phyloP scores from a whole-genome alignment of 495 filamentous ascomycete species.

The Hyaloscypha variabilis region DNA sequence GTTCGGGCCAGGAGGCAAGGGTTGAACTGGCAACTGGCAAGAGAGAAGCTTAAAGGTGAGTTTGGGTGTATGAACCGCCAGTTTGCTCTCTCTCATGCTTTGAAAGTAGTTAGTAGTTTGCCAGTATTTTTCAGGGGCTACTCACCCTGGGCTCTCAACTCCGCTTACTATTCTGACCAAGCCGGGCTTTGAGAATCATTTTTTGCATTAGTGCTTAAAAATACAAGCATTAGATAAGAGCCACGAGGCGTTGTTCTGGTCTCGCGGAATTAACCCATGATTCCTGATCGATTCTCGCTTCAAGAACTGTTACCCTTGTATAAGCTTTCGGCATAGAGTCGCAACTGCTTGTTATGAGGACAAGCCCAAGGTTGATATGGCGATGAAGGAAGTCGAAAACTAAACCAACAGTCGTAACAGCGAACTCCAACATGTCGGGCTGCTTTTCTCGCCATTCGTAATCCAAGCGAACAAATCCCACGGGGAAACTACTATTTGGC shows the following conservation, averaged over 20 bases:
- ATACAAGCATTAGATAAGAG: background rate
- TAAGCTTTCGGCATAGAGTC: background rate
- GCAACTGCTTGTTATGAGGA: background rate
- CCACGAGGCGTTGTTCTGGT: background rate
- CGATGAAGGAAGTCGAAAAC: background rate
- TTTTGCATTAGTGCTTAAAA: too few relatives aligned
- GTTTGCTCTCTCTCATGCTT: too few relatives aligned
- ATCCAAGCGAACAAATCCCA: background rate
- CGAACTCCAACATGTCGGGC: background rate
- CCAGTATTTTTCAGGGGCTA: too few relatives aligned
- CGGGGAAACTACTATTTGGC: background rate
- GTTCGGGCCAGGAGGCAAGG: too few relatives aligned
- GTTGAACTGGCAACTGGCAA: too few relatives aligned
- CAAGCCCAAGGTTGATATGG: background rate
- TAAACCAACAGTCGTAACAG: background rate
- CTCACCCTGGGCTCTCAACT: too few relatives aligned
- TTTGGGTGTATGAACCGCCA: too few relatives aligned
- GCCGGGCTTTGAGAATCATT: too few relatives aligned
- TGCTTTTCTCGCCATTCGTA: background rate
- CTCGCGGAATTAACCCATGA: background rate
- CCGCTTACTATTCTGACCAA: too few relatives aligned
- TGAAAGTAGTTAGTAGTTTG: too few relatives aligned
- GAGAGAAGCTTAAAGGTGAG: too few relatives aligned
- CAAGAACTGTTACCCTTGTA: background rate
- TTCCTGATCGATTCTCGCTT: background rate